phyloP scores from a whole-genome alignment of 2,329 filamentous ascomycete species.

The Paracamarosporium sp. region DNA sequence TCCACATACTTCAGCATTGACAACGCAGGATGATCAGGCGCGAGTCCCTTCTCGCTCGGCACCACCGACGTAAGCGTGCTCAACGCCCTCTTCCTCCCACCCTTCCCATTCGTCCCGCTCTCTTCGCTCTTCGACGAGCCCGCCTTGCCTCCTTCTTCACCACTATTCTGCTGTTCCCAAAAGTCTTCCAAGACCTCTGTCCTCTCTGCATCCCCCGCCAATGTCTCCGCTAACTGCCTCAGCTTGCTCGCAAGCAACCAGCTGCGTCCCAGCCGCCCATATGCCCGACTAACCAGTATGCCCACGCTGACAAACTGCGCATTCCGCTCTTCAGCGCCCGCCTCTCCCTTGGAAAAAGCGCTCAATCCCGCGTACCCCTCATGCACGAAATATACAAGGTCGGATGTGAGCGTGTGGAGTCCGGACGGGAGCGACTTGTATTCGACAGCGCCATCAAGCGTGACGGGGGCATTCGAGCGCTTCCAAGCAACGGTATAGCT shows the following conservation, averaged over 20 bases:
- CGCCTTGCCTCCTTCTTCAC: constrained; percentile 1
- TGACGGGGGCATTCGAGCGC: constrained; percentile 66
- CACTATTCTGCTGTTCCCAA: constrained; percentile 68
- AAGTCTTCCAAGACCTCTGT: constrained; percentile 75
- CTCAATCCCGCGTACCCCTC: constrained; percentile 84
- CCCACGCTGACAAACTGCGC: constrained; percentile 94
- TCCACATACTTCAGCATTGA: constrained; percentile 80
- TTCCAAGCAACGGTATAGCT: constrained; percentile 90
- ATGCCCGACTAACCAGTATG: constrained; percentile 82
- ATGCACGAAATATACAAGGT: constrained; percentile 92
- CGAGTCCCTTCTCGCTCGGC: constrained; percentile 70
- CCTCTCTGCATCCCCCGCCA: constrained; percentile 70
- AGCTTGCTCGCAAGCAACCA: constrained; percentile 86
- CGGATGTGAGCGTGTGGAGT: constrained; percentile 83
- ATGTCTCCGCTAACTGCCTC: constrained; percentile 70
- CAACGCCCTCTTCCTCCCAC: constrained; percentile 43
- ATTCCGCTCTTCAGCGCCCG: constrained; percentile 79
- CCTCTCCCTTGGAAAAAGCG: constrained; percentile 86
- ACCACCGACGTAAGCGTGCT: constrained; percentile 65
- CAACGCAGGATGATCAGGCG: constrained; percentile 83
- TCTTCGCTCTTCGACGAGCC: constrained; percentile 1
- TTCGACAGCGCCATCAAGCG: constrained; percentile 85
- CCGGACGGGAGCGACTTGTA: constrained; percentile 97
- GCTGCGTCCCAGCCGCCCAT: constrained; percentile 82
- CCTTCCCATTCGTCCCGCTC: constrained; percentile 15